Percentiles rank a stretch among this genome's conserved stretches.
These are phyloP conservation scores for Rusavskia elegans DNA, from an alignment of 495 filamentous ascomycete genomes.

Conservation along the genomic window DNA sequence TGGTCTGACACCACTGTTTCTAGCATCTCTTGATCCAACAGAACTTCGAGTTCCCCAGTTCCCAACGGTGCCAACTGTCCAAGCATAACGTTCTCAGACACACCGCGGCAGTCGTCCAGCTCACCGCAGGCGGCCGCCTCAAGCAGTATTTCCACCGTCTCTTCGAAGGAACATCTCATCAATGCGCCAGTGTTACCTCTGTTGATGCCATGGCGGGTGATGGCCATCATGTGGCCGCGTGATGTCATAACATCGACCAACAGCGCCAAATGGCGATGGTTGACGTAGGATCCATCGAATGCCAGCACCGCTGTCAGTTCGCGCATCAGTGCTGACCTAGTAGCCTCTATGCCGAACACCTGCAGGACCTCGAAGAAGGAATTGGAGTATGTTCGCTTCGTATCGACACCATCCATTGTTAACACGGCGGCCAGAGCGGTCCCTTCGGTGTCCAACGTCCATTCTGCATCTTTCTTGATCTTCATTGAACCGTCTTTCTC, in stretches of 20 bases:
- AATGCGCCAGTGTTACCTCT: constrained; percentile 91
- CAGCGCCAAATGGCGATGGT: constrained; percentile 92
- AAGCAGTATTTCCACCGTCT: constrained; percentile 94
- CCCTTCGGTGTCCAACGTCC: constrained; percentile 88
- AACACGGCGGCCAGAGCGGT: constrained; percentile 72
- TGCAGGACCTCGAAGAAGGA: constrained; percentile 86
- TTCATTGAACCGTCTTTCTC: constrained; percentile 52
- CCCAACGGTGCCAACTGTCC: constrained; percentile 93
- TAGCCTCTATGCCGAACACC: constrained; percentile 92
- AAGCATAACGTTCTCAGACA: constrained; percentile 97
- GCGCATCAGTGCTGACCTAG: constrained; percentile 65
- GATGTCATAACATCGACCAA: constrained; percentile 97
- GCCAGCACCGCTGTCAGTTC: constrained; percentile 84
- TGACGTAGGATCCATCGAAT: constrained; percentile 98
- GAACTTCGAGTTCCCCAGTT: constrained; percentile 85
- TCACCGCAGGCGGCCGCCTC: constrained; percentile 90
- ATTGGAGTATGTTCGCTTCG: constrained; percentile 83
- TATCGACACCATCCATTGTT: constrained; percentile 74
- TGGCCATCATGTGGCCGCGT: constrained; percentile 79
- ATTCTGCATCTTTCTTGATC: constrained; percentile 61
- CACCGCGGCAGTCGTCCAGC: constrained; percentile 90
- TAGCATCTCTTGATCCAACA: constrained; percentile 84
- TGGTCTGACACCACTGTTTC: constrained; percentile 89
- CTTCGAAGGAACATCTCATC: constrained; percentile 99
- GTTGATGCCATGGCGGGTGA: constrained; percentile 97